phyloP scores from a whole-genome alignment of 2,329 filamentous ascomycete genomes.

The Cytospora schulzeri region DNA sequence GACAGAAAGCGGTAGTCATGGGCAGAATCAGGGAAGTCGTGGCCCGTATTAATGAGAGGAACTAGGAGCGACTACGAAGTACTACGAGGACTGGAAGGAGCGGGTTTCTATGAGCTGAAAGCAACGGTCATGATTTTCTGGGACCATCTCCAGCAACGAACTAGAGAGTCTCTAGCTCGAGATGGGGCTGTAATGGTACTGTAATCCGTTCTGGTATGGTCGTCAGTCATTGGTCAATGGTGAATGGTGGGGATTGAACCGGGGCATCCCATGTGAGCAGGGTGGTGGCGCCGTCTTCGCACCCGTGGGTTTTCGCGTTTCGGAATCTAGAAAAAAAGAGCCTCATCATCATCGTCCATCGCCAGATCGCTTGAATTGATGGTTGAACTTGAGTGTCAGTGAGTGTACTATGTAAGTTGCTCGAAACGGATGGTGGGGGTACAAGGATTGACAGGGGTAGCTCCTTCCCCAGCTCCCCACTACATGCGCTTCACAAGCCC shows the following conservation, averaged over 20 bases:
- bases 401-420: background rate
- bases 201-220: background rate
- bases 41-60: constrained; percentile 18
- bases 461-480: constrained; percentile 21
- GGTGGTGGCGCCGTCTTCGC: background rate
- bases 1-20: background rate
- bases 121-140: constrained; percentile 16
- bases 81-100: background rate
- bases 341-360: background rate
- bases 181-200: background rate
- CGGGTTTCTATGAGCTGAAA: constrained; percentile 13
- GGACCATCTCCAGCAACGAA: constrained; percentile 11
- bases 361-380: background rate
- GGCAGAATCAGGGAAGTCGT: constrained; percentile 14
- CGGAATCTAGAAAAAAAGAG: background rate
- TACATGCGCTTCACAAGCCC: constrained; percentile 14
- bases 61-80: too few relatives aligned
- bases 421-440: background rate
- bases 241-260: background rate
- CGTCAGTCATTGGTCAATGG: background rate
- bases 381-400: too few relatives aligned
- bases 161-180: constrained; percentile 3
- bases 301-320: background rate
- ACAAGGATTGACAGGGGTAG: constrained; percentile 9
- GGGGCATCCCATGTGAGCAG: background rate